Evolutionary conservation across 768 basidiomycete genomes (phyloP).

Genomic region (Xanthoconium purpureum): DNA sequence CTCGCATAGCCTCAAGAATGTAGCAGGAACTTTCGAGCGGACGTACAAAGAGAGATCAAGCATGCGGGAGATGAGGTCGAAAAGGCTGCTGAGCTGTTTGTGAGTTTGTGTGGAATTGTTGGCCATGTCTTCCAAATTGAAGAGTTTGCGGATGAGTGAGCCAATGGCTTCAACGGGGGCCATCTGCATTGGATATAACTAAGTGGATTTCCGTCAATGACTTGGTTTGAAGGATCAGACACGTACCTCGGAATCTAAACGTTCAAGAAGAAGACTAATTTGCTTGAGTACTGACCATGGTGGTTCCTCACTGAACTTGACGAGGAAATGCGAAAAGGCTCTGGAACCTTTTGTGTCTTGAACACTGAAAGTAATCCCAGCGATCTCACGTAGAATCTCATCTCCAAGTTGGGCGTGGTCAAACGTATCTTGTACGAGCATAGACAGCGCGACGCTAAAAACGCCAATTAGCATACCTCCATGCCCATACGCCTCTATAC

Average conservation of each 20-base stretch:
- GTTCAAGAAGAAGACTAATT: conserved; percentile 68
- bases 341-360: conserved; percentile 87
- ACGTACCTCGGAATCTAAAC: conserved; percentile 87
- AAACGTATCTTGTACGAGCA: conserved; percentile 36
- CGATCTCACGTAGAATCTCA: conserved; percentile 85
- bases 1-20: conserved; percentile 74
- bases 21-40: conserved; percentile 79
- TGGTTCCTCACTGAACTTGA: conserved; percentile 73
- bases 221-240: neutral
- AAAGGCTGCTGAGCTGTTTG: conserved; percentile 78
- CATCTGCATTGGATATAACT: conserved; percentile 97
- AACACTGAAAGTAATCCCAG: conserved; percentile 66
- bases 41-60: conserved; percentile 90
- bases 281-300: conserved; percentile 93
- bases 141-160: conserved; percentile 77
- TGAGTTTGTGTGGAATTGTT: conserved; percentile 44
- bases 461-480: too few species aligned
- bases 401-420: conserved; percentile 89
- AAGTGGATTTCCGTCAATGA: neutral
- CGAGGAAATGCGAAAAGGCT: conserved; percentile 80
- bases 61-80: conserved; percentile 82
- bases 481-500: too few species aligned
- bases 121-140: conserved; percentile 47
- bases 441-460: too few species aligned
- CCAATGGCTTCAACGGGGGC: conserved; percentile 91